A percentile compares a stretch with the other conserved stretches of the same genome.
Evolutionary conservation across 129 eudicot genomes (phyloP).

Genomic region (Ambrosia trifida): DNA sequence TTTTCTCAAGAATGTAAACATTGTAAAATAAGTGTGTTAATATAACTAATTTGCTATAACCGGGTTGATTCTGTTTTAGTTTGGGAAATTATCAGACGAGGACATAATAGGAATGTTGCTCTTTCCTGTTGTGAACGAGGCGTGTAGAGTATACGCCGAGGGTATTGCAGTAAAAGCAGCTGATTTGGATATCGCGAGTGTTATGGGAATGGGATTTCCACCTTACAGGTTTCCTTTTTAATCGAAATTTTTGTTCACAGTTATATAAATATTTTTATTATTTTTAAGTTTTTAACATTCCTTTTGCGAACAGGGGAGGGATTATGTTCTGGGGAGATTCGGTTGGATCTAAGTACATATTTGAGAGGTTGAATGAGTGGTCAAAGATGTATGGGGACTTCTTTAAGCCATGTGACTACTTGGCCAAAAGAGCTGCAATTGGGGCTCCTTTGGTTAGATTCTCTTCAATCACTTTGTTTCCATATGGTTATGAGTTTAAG

Average conservation of each 20-base stretch:
- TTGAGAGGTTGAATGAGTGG: conserved; percentile 75
- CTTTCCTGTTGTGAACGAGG: conserved; percentile 96
- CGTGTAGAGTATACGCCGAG: conserved; percentile 87
- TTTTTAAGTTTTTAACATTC: no score
- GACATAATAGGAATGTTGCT: conserved; percentile 87
- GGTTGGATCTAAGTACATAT: conserved; percentile 83
- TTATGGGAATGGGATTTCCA: conserved; percentile 99
- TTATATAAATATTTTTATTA: no score
- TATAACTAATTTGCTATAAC: not conserved
- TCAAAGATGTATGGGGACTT: conserved; percentile 69
- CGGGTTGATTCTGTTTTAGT: conserved; percentile 38
- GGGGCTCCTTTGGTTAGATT: conserved; percentile 81
- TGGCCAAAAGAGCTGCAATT: conserved; percentile 72
- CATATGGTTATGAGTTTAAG: not conserved
- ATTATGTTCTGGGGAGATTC: no score
- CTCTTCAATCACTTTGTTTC: not conserved
- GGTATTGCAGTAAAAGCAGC: no score
- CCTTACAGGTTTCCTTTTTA: conserved; percentile 66
- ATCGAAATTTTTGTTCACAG: not conserved
- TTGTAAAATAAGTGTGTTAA: not conserved
- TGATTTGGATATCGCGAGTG: no score
- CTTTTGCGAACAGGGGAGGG: no score
- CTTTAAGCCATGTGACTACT: conserved; percentile 81
- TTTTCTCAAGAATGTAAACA: not conserved
- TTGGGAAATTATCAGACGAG: conserved; percentile 72